A percentile compares a stretch with the other conserved stretches of the same genome.
Conservation (phyloP, 1,284 basidiomycete genomes). For the Ganoderma leucocontextum region DNA sequence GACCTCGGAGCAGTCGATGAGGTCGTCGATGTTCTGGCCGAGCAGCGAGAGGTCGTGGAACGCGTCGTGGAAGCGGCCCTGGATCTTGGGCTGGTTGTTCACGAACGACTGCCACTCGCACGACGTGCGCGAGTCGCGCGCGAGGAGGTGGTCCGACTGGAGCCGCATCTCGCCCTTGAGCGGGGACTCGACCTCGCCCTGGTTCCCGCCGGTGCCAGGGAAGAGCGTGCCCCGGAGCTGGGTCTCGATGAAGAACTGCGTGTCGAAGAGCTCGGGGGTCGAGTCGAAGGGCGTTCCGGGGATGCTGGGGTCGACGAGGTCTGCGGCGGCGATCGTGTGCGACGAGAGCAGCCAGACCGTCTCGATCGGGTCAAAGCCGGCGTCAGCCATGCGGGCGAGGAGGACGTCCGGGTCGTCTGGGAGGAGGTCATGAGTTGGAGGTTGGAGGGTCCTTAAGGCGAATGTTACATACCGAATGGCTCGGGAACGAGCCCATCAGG, state of each 20-base stretch:
- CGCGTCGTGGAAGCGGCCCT: conserved; percentile 38
- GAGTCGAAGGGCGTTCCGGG: conserved; percentile 35
- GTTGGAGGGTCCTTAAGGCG: not conserved
- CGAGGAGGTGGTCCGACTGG: conserved; percentile 40
- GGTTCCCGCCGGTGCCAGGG: conserved; percentile 38
- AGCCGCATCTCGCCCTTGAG: conserved; percentile 41
- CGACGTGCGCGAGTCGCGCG: conserved; percentile 38
- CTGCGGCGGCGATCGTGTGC: conserved; percentile 36
- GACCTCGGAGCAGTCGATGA: conserved; percentile 39
- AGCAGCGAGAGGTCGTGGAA: conserved; percentile 42
- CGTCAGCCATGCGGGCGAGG: conserved; percentile 38
- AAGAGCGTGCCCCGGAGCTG: conserved; percentile 39
- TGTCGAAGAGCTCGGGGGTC: conserved; percentile 34
- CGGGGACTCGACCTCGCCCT: conserved; percentile 36
- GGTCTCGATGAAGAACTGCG: conserved; percentile 35
- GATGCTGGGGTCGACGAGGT: conserved; percentile 31
- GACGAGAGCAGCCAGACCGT: conserved; percentile 51
- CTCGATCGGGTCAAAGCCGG: conserved; percentile 46
- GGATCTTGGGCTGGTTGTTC: conserved; percentile 42
- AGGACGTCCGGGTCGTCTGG: conserved; percentile 39
- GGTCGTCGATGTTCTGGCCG: conserved; percentile 37
- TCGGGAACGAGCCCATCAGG: conserved; percentile 50
- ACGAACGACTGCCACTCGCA: conserved; percentile 46
- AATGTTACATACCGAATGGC: conserved; percentile 40
- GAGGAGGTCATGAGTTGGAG: not conserved